phyloP scores from a whole-genome alignment of 768 basidiomycete genomes.

The Boletus subcaerulescens region DNA sequence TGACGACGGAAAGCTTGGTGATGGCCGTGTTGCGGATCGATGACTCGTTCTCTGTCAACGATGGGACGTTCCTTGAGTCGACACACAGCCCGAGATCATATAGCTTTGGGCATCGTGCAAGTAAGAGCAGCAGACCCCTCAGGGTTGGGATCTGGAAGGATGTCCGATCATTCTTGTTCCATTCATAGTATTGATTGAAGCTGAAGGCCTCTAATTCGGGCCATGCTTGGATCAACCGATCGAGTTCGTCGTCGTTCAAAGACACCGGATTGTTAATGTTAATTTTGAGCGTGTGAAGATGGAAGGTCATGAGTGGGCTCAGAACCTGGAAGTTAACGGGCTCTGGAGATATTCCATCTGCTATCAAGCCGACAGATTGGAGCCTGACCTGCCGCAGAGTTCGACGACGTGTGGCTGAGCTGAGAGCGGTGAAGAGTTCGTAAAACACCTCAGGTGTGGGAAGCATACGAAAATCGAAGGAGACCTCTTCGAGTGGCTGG shows the following conservation, averaged over 20 bases:
- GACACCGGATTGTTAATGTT: not conserved
- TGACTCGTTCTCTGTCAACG: not conserved
- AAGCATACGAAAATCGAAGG: not conserved
- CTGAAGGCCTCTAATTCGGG: conserved; percentile 1
- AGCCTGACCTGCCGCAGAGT: not conserved
- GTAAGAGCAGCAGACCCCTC: not conserved
- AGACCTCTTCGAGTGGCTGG: conserved; percentile 6
- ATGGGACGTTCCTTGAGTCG: conserved; percentile 2
- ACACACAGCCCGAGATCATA: not conserved
- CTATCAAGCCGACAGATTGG: too few species aligned
- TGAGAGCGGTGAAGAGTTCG: not conserved
- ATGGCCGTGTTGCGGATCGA: not conserved
- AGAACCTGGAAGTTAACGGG: not conserved
- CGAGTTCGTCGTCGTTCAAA: conserved; percentile 3
- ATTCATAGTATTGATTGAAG: not conserved
- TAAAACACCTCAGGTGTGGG: not conserved
- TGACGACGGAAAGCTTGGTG: not conserved
- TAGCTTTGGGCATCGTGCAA: not conserved
- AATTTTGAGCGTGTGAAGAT: not conserved
- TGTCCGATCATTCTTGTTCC: not conserved
- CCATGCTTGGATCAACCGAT: not conserved
- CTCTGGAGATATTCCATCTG: not conserved
- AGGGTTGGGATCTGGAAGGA: not conserved
- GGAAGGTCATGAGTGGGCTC: conserved; percentile 1
- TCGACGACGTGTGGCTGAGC: not conserved